Evolutionary conservation across 2,329 filamentous ascomycete species (phyloP), one percentile per base, ranked within the genome.

Genomic region (Penicillium sp.): DNA sequence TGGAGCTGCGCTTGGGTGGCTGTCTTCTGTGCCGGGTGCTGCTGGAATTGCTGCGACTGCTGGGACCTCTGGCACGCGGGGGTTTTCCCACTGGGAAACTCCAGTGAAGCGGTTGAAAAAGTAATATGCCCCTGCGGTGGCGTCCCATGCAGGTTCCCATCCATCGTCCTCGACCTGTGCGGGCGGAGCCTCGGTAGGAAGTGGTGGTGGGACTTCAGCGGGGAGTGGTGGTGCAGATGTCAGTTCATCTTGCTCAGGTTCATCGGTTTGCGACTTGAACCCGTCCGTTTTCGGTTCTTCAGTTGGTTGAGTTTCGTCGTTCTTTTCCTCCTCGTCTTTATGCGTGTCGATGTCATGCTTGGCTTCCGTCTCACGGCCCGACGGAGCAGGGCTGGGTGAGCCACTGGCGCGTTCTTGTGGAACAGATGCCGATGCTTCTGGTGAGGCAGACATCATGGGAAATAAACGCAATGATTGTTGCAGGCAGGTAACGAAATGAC

Each of bases 341-440:
- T 59, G 33, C 2, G 47, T 59, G 50, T 61, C 43, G 33, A 59
- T 59, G 27, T 63, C 53, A 33, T 58, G 46, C 51, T 62, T 61
- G 53, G 80, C 52, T 68, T 69, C 67, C 74, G 95, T 90, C 73
- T 94, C 89, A 78, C 91, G 86, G 37, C 95, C 90, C 52, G 91
- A 89, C 82, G 77, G 95, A 73, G 94, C 91, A 80, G 96, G 91
- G 64, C 90, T 87, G 60, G 91, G 90, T 77, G 96, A 90, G 29
- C 90, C 90, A 70, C 90, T 91, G 78, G 90, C 87, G 50, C 89
- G 93, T 79, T 95, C 91, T 82, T 93, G 93, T 72, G 31, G 23
- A 12, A 40, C 33, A 23, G 54, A 15, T 15, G 13, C 51, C 6
- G 56, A 49, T 23, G 31, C 45, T 41, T 59, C 54, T 19, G 42